Evolutionary conservation across 306 rosid genomes (phyloP), one percentile per base, ranked within the genome.

Genomic region (Amphicarpaea edgeworthii): DNA sequence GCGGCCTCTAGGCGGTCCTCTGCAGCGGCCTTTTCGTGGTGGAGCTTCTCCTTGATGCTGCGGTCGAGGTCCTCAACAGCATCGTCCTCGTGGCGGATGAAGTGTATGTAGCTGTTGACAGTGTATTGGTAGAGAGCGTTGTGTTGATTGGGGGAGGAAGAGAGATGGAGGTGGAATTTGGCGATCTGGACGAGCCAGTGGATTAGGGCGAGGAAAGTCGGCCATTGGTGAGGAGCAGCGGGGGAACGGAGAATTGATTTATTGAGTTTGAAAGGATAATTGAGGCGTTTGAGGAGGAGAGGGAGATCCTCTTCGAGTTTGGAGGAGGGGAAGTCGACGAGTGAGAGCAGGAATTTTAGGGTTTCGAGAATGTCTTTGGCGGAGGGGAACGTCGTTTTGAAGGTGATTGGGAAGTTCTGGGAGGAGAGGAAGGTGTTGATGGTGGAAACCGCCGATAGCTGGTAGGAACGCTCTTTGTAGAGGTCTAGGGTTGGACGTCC

Each of bases 191-290:
- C 89, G 30, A 95, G 88, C 99, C 99, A 95, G 83, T 92, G 97
- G 28, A 95, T 89, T 11, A 95, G 84, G 1, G 97, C 95, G 23
- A 95, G 93, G 20, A 92, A 45, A 0, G 90, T 23, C 0, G 96
- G 96, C 99, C 99, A 95, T 26, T 90, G 97, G 80, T 95, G 99
- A 51, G 97, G 95, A 0, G 96, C 89, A 0, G 93, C 93, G 3
- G 97, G 97, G 4, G 92, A 78, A 24, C 87, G 91, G 47, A 95
- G 88, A 38, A 95, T 75, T 0, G 92, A 84, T 49, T 90, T 95
- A 73, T 88, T 92, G 70, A 89, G 69, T 41, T 92, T 95, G 83
- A 79, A 87, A 19, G 97, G 99, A 72, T 84, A 95, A 54, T 65
- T 73, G 1, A 89, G 81, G 55, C 77, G 42, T 59, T 86, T 92